These are phyloP conservation scores for Moesziomyces globuligerus DNA, from an alignment of 1,284 basidiomycete genomes.

Conservation along the genomic window DNA sequence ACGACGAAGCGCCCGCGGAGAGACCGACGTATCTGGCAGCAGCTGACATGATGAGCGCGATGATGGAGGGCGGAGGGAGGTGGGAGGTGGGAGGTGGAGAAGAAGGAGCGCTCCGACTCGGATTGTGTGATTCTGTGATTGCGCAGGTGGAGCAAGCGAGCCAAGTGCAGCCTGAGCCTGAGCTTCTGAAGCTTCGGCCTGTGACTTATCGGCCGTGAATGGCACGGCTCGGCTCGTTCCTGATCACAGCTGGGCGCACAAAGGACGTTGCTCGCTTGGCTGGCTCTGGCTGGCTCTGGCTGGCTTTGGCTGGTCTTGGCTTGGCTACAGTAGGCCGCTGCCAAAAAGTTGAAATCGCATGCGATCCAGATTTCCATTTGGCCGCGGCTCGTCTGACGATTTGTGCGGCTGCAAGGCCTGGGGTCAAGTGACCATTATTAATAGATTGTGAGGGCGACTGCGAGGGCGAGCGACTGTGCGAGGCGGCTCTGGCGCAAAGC, in stretches of 20 bases:
- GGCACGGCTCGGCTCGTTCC: not conserved
- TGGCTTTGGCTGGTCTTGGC: too few relatives aligned
- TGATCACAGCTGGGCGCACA: conserved; percentile 2
- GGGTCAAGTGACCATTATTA: conserved; percentile 1
- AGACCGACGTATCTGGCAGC: conserved; percentile 21
- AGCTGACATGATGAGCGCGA: conserved; percentile 15
- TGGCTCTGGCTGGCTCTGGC: too few relatives aligned
- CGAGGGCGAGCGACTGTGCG: too few relatives aligned
- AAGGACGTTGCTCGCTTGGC: too few relatives aligned
- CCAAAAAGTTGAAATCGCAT: not conserved
- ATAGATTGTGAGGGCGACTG: too few relatives aligned
- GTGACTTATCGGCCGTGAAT: conserved; percentile 7
- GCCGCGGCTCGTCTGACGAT: too few relatives aligned
- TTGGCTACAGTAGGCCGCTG: too few relatives aligned
- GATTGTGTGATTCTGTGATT: too few relatives aligned
- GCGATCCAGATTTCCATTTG: not conserved
- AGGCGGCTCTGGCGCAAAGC: too few relatives aligned
- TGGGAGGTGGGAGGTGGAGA: conserved; percentile 1
- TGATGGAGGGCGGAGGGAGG: not conserved
- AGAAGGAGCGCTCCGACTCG: not conserved
- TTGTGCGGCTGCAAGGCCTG: too few relatives aligned
- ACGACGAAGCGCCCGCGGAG: conserved; percentile 24
- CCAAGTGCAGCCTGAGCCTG: too few relatives aligned
- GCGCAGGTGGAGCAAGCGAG: not conserved
- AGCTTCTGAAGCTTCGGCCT: too few relatives aligned